These are phyloP conservation scores for Fraxinus xanthoxyloides DNA, from an alignment of 305 asterid species.

Conservation along the genomic window DNA sequence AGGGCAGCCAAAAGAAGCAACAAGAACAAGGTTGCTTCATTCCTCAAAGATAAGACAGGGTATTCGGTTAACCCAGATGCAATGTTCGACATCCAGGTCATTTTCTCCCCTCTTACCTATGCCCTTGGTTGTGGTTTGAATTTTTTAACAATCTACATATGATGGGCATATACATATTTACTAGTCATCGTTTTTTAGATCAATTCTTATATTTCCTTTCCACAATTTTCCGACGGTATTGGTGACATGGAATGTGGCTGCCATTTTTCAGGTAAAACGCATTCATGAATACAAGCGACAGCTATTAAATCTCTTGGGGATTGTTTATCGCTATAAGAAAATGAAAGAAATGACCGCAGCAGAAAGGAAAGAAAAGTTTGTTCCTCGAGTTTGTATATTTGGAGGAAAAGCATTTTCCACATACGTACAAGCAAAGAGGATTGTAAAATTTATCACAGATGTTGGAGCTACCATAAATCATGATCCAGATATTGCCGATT, in stretches of 20 bases:
- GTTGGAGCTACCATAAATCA: constrained; percentile 86
- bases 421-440: constrained; percentile 90
- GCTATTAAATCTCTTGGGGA: constrained; percentile 75
- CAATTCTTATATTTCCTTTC: not conserved
- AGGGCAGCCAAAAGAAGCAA: constrained; percentile 73
- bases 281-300: constrained; percentile 95
- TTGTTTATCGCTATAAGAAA: constrained; percentile 79
- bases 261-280: constrained; percentile 70
- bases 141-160: not conserved
- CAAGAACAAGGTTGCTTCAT: constrained; percentile 64
- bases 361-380: constrained; percentile 66
- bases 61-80: constrained; percentile 82
- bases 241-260: constrained; percentile 9
- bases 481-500: constrained; percentile 82
- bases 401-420: constrained; percentile 94
- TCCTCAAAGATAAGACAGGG: constrained; percentile 81
- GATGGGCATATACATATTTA: constrained; percentile 6
- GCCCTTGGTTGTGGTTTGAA: constrained; percentile 15
- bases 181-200: constrained; percentile 10
- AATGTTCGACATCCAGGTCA: constrained; percentile 92
- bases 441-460: constrained; percentile 83
- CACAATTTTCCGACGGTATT: constrained; percentile 6
- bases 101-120: constrained; percentile 15
- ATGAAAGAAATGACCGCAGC: constrained; percentile 85
- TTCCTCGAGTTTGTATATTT: constrained; percentile 90